Conservation (phyloP, 805 yeast genomes). For the Saccharomycopsis malanga region DNA sequence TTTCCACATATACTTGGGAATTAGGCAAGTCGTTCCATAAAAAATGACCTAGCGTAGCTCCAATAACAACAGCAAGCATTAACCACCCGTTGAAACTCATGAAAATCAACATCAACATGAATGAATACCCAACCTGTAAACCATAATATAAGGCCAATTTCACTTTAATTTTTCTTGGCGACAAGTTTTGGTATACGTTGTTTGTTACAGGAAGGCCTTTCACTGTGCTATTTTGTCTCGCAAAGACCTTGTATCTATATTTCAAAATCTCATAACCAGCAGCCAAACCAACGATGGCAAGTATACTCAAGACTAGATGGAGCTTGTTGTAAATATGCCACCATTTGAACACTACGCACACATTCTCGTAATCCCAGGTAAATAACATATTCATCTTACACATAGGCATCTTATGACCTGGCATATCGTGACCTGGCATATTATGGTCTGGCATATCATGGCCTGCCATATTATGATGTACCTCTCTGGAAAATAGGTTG, state of each 20-base stretch:
- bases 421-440: constrained; percentile 20
- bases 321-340: constrained; percentile 61
- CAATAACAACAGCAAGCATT: constrained; percentile 64
- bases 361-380: constrained; percentile 69
- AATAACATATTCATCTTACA: constrained; percentile 46
- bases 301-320: constrained; percentile 47
- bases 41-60: constrained; percentile 66
- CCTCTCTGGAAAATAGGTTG: neutral
- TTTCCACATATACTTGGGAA: neutral
- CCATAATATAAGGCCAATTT: constrained; percentile 38
- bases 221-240: neutral
- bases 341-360: constrained; percentile 70
- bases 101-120: constrained; percentile 69
- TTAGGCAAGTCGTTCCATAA: constrained; percentile 39
- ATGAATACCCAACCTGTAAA: constrained; percentile 60
- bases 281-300: constrained; percentile 41
- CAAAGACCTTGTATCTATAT: constrained; percentile 9
- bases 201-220: neutral
- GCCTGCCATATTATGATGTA: constrained; percentile 4
- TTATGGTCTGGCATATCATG: neutral
- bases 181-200: neutral
- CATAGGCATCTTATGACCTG: constrained; percentile 29
- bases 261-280: constrained; percentile 59
- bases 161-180: neutral
- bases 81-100: constrained; percentile 88